Conservation (phyloP, 2,329 filamentous ascomycete genomes). For the Chrysoporthe austroafricana region DNA sequence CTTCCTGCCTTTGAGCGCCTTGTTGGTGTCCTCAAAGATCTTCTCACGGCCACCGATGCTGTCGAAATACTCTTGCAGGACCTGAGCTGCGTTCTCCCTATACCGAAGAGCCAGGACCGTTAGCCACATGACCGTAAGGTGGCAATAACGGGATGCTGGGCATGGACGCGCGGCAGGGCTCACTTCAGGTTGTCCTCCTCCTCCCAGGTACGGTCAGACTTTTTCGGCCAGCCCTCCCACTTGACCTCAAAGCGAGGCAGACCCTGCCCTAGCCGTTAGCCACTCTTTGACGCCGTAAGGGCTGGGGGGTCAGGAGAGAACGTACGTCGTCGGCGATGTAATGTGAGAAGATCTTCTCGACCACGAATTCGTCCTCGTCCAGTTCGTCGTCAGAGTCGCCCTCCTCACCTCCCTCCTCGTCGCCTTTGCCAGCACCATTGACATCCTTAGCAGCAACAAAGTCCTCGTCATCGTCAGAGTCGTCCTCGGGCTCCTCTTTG, state of each 20-base stretch:
- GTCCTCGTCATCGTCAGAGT: slow-evolving; percentile 34
- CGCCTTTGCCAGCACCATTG: slow-evolving; percentile 27
- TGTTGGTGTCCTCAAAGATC: slow-evolving; percentile 55
- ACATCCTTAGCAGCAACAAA: slow-evolving; percentile 14
- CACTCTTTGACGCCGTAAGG: neutral
- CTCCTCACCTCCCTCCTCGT: slow-evolving; percentile 33
- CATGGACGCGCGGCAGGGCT: slow-evolving; percentile 29
- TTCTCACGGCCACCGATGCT: slow-evolving; percentile 65
- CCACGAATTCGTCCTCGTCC: slow-evolving; percentile 56
- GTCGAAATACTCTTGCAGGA: slow-evolving; percentile 67
- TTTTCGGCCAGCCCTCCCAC: slow-evolving; percentile 77
- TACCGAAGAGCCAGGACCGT: slow-evolving; percentile 19
- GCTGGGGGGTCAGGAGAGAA: neutral
- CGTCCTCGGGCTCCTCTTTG: slow-evolving; percentile 31
- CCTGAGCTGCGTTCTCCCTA: slow-evolving; percentile 61
- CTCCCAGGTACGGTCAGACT: slow-evolving; percentile 77
- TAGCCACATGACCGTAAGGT: neutral
- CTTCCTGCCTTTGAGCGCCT: slow-evolving; percentile 59
- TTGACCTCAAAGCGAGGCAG: slow-evolving; percentile 70
- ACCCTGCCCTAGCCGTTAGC: slow-evolving; percentile 42
- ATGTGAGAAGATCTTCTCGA: slow-evolving; percentile 74
- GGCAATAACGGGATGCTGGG: too few relatives aligned
- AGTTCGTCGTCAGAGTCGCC: slow-evolving; percentile 36
- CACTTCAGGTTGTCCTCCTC: slow-evolving; percentile 71
- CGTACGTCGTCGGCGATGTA: slow-evolving; percentile 60